These are phyloP conservation scores for Lagenaria siceraria DNA, from an alignment of 306 rosid genomes.

Conservation along the genomic window DNA sequence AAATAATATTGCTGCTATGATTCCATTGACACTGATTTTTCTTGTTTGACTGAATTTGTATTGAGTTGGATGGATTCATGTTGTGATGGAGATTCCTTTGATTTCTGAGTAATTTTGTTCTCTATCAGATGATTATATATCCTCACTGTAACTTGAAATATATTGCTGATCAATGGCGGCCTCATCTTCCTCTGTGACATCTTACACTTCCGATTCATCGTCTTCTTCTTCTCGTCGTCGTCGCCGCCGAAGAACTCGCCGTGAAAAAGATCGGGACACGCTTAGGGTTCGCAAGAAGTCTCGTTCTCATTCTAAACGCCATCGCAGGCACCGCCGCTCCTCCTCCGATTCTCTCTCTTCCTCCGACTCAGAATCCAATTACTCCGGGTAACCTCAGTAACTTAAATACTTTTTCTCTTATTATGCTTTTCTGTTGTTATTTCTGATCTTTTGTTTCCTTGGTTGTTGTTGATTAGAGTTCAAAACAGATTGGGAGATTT, in stretches of 20 bases:
- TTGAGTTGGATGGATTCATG: too few relatives aligned
- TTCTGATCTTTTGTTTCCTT: not conserved
- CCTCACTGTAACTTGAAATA: too few relatives aligned
- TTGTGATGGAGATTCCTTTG: too few relatives aligned
- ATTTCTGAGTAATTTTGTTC: too few relatives aligned
- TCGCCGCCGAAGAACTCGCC: conserved; percentile 35
- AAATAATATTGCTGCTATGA: too few relatives aligned
- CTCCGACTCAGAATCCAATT: conserved; percentile 32
- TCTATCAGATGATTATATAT: too few relatives aligned
- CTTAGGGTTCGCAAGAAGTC: conserved; percentile 58
- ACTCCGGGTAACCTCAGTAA: conserved; percentile 33
- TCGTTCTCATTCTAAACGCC: conserved; percentile 61
- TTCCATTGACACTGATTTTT: too few relatives aligned
- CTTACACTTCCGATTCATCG: conserved; percentile 16
- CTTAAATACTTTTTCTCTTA: not conserved
- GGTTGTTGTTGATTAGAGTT: not conserved
- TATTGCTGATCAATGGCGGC: conserved; percentile 21
- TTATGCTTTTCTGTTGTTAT: not conserved
- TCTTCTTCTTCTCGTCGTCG: conserved; percentile 32
- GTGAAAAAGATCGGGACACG: conserved; percentile 27
- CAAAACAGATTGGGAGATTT: not conserved
- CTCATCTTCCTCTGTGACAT: conserved; percentile 35
- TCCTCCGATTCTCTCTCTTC: conserved; percentile 41
- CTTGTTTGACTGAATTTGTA: too few relatives aligned
- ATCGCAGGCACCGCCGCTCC: conserved; percentile 53